Conservation (phyloP, 331 rosid species). For the Malus hybrid region DNA sequence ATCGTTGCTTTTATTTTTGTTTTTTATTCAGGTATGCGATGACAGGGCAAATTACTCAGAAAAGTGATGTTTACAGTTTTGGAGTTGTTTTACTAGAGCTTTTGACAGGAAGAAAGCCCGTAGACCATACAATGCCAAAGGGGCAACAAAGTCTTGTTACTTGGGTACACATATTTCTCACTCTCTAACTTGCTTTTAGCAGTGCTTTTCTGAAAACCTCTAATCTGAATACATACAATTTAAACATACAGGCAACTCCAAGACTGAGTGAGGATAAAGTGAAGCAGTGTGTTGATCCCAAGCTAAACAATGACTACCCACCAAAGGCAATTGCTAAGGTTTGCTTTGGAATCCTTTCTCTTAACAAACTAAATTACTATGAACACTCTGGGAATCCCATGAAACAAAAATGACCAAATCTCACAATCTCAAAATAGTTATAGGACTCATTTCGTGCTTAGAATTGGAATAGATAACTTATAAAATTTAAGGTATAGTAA, state of each 20-base stretch:
- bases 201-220: background rate
- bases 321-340: slow-evolving; percentile 99
- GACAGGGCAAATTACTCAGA: slow-evolving; percentile 96
- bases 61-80: slow-evolving; percentile 92
- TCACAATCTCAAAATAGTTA: background rate
- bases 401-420: too few relatives aligned
- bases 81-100: slow-evolving; percentile 94
- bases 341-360: background rate
- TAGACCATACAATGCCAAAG: slow-evolving; percentile 97
- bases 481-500: too few relatives aligned
- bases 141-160: slow-evolving; percentile 99
- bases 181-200: background rate
- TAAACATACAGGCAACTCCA: slow-evolving; percentile 75
- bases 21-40: slow-evolving; percentile 71
- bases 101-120: slow-evolving; percentile 93
- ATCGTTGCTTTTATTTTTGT: background rate
- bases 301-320: slow-evolving; percentile 81
- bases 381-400: background rate
- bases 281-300: slow-evolving; percentile 94
- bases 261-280: slow-evolving; percentile 97
- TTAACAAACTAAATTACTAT: background rate
- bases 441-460: too few relatives aligned
- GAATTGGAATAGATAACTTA: too few relatives aligned
- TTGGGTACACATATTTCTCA: slow-evolving; percentile 50
- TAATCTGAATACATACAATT: background rate